A percentile compares a stretch with the other conserved stretches of the same genome.
Evolutionary conservation across 176 grass and related monocot genomes (phyloP).

Genomic region (Thinopyrum elongatum): DNA sequence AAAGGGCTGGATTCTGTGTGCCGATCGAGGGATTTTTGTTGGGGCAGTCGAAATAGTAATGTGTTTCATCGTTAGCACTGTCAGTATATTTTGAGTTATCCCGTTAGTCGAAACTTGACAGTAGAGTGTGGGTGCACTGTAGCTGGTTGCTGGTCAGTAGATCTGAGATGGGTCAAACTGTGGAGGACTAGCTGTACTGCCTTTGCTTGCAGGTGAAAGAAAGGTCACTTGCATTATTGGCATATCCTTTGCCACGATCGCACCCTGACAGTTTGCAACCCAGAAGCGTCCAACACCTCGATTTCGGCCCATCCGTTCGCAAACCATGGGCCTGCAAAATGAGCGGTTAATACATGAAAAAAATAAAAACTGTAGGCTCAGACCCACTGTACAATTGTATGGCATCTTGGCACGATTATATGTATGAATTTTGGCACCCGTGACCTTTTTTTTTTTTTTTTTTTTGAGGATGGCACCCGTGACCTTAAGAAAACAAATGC

Average conservation of each 20-base stretch:
- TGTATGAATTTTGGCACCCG: no score
- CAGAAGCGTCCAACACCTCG: not conserved
- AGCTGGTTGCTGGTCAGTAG: not conserved
- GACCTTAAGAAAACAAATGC: not conserved
- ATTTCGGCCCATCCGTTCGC: not conserved
- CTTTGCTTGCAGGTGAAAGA: constrained; percentile 33
- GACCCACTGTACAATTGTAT: no score
- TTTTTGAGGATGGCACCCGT: no score
- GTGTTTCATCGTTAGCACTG: not conserved
- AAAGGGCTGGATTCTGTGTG: constrained; percentile 5
- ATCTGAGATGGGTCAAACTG: constrained; percentile 16
- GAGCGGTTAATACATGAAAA: not conserved
- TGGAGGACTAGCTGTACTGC: constrained; percentile 14
- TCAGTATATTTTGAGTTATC: not conserved
- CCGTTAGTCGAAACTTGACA: not conserved
- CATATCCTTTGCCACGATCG: not conserved
- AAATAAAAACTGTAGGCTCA: no score
- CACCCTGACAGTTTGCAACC: not conserved
- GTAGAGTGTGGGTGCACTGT: not conserved
- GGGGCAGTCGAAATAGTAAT: not conserved
- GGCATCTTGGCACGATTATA: no score
- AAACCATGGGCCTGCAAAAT: constrained; percentile 11
- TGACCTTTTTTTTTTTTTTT: no score
- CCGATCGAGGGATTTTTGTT: constrained; percentile 9
- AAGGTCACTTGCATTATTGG: constrained; percentile 12